phyloP scores from a whole-genome alignment of 495 filamentous ascomycete genomes.

The Cairneyella variabilis region DNA sequence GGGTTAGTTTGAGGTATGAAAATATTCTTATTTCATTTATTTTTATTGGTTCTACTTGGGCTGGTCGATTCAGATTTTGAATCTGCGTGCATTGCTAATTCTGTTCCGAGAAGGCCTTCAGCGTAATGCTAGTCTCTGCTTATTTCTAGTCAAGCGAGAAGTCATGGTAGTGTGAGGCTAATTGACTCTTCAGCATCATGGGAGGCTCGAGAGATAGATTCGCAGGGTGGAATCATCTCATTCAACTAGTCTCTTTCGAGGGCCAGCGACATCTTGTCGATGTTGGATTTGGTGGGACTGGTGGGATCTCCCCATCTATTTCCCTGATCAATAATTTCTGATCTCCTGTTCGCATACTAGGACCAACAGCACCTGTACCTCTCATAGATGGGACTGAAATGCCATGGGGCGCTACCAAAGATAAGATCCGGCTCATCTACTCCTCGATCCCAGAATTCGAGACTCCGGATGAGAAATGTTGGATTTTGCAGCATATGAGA shows the following conservation, averaged over 20 bases:
- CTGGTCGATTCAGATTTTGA: too few relatives aligned
- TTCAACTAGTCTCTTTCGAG: constrained; percentile 58
- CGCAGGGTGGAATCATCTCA: constrained; percentile 55
- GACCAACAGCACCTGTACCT: constrained; percentile 25
- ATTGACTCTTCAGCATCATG: too few relatives aligned
- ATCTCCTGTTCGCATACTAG: too few relatives aligned
- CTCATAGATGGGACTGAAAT: constrained; percentile 18
- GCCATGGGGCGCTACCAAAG: constrained; percentile 2
- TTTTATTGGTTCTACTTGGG: too few relatives aligned
- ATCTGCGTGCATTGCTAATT: too few relatives aligned
- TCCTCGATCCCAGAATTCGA: constrained; percentile 28
- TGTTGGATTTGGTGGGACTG: constrained; percentile 57
- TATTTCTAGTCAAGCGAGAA: too few relatives aligned
- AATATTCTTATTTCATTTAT: too few relatives aligned
- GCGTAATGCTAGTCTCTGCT: too few relatives aligned
- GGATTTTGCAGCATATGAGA: constrained; percentile 31
- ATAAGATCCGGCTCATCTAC: constrained; percentile 26
- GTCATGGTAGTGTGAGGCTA: too few relatives aligned
- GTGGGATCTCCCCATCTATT: not conserved
- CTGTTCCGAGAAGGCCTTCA: too few relatives aligned
- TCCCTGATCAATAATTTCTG: too few relatives aligned
- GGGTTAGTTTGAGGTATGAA: constrained; percentile 24
- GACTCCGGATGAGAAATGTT: constrained; percentile 29
- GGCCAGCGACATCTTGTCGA: constrained; percentile 55
- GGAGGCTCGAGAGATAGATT: too few relatives aligned